These are phyloP conservation scores for Tetrapisispora namnaoensis DNA, from an alignment of 805 yeast species.

Conservation along the genomic window DNA sequence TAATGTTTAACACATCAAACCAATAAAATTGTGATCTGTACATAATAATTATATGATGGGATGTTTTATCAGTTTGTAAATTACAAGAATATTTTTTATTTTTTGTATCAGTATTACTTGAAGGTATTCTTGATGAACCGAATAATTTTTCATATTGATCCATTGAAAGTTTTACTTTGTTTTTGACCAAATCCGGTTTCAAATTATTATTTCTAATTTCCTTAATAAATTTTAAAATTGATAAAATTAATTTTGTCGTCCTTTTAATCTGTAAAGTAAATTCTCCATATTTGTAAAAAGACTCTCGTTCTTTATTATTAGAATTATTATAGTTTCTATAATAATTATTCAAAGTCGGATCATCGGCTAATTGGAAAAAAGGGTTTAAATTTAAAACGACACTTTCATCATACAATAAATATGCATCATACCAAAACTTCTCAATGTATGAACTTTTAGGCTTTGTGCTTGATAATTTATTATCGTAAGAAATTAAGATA, in stretches of 20 bases:
- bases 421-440: conserved; percentile 91
- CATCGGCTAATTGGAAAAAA: conserved; percentile 82
- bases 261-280: conserved; percentile 52
- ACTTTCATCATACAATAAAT: conserved; percentile 76
- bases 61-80: conserved; percentile 66
- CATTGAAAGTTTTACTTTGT: conserved; percentile 67
- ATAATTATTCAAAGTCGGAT: conserved; percentile 46
- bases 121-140: conserved; percentile 83
- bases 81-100: conserved; percentile 40
- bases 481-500: conserved; percentile 52
- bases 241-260: conserved; percentile 69
- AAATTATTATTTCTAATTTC: conserved; percentile 69
- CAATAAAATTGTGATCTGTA: conserved; percentile 86
- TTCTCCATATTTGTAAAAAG: conserved; percentile 24
- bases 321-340: background rate
- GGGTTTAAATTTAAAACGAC: conserved; percentile 91
- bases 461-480: conserved; percentile 50
- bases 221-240: conserved; percentile 69
- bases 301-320: background rate
- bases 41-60: conserved; percentile 74
- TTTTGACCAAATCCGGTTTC: conserved; percentile 57
- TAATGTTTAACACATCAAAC: conserved; percentile 80
- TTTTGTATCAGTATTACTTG: conserved; percentile 23
- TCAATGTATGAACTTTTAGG: conserved; percentile 74
- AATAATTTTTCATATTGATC: conserved; percentile 81